Evolutionary conservation across 306 rosid genomes (phyloP), one percentile per base, ranked within the genome.

Genomic region (Ormosia emarginata): DNA sequence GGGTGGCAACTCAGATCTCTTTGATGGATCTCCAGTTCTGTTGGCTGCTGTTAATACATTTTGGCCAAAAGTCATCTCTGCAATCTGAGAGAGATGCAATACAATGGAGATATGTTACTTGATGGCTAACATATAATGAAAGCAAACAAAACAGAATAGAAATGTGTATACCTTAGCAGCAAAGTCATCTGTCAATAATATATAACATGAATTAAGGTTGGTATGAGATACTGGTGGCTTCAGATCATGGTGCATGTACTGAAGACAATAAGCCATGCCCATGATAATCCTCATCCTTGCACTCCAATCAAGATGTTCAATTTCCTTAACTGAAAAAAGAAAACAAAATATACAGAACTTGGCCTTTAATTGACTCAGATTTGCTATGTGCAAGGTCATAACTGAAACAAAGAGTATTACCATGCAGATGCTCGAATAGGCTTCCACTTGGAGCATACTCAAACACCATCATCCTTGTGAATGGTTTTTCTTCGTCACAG

Each of bases 361-460:
- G 24, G 39, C 30, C 58, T 63, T 46, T 37, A 61, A 82, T 52
- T 52, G 43, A 61, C 40, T 18, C 29, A 24, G 5, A 18, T 69
- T 63, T 43, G 34, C 72, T 12, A 32, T 5, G 56, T 70, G 59
- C 36, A 75, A 73, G 17, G 4, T 59, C 62, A 67, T 0, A 49
- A 36, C 17, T 65, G 34, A 39, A 17, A 30, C 32, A 70, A 57
- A 56, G 68, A 78, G 67, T n/a, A 81, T 84, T 93, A 96, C 99
- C 90, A 68, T 96, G 98, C 50, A 96, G 86, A 89, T 96, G 97
- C 83, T 93, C 98, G 30, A 77, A 93, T 76, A 96, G 87, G 74
- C 80, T 80, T 83, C 99, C 99, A 63, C 88, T 96, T n/a, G 99
- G 97, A 83, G 98, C 98, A 84, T 93, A 96, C 84, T 96, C 99